Conservation (phyloP, 331 rosid genomes). For the Stylosanthes scabra region DNA sequence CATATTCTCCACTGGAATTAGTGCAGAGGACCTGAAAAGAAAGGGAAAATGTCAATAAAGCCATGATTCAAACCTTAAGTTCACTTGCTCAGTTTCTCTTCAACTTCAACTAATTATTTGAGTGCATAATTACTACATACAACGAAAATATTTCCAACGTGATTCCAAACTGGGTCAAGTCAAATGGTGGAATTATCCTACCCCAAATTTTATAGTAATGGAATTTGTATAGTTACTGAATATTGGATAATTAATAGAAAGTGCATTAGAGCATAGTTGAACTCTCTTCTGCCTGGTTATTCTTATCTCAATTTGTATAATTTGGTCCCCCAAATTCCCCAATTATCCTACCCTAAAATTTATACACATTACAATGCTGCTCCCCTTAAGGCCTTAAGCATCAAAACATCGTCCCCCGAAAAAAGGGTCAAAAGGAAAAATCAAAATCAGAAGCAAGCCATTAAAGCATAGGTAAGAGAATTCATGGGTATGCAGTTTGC, state of each 20-base stretch:
- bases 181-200: not conserved
- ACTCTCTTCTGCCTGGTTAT: too few species aligned
- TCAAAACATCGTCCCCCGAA: too few species aligned
- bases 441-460: conserved; percentile 26
- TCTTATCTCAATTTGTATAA: too few species aligned
- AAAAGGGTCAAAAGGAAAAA: not conserved
- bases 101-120: not conserved
- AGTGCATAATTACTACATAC: not conserved
- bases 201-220: too few species aligned
- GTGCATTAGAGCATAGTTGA: too few species aligned
- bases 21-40: conserved; percentile 44
- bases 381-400: too few species aligned
- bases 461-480: not conserved
- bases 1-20: conserved; percentile 48
- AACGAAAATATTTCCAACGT: conserved; percentile 8
- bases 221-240: too few species aligned
- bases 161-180: not conserved
- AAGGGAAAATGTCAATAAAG: conserved; percentile 5
- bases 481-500: too few species aligned
- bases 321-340: too few species aligned
- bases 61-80: not conserved
- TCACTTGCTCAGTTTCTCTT: conserved; percentile 7
- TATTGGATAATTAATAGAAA: too few species aligned
- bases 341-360: too few species aligned
- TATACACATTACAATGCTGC: too few species aligned